Conservation (phyloP, 257 asterid genomes). For the Parsonsia alboflavescens region DNA sequence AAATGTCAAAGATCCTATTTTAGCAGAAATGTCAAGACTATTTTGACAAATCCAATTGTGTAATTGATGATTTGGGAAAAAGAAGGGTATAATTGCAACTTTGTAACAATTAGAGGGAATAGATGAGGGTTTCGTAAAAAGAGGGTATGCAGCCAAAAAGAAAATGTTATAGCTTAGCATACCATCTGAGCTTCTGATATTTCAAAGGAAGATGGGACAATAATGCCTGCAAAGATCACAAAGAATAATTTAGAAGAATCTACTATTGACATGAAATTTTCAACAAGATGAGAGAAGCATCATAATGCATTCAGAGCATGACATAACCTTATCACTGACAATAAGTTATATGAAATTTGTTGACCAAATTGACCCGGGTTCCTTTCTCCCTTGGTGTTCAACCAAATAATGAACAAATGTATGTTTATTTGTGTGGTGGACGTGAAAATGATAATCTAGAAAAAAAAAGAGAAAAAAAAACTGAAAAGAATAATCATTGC, state of each 20-base stretch:
- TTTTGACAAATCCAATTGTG: neutral
- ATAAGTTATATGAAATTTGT: neutral
- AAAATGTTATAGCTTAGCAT: slow-evolving; percentile 18
- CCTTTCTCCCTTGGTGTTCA: neutral
- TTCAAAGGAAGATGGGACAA: slow-evolving; percentile 70
- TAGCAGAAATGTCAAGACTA: neutral
- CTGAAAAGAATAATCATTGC: too few species aligned
- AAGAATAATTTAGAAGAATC: slow-evolving; percentile 22
- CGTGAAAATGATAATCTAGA: too few species aligned
- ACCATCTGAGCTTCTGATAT: slow-evolving; percentile 87
- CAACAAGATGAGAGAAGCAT: neutral
- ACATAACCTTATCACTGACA: neutral
- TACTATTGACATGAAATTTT: neutral
- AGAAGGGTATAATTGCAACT: neutral
- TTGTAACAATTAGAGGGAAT: neutral
- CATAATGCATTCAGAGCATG: neutral
- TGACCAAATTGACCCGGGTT: neutral
- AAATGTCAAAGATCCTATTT: neutral
- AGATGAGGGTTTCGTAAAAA: neutral
- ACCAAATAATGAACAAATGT: too few species aligned
- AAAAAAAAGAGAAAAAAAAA: too few species aligned
- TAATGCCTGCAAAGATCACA: slow-evolving; percentile 59
- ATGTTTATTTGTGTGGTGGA: too few species aligned
- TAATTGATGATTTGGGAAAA: neutral
- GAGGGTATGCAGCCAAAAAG: neutral